Base-by-base conservation (phyloP, 75 land plant genomes). In the Azolla pinnata region DNA sequence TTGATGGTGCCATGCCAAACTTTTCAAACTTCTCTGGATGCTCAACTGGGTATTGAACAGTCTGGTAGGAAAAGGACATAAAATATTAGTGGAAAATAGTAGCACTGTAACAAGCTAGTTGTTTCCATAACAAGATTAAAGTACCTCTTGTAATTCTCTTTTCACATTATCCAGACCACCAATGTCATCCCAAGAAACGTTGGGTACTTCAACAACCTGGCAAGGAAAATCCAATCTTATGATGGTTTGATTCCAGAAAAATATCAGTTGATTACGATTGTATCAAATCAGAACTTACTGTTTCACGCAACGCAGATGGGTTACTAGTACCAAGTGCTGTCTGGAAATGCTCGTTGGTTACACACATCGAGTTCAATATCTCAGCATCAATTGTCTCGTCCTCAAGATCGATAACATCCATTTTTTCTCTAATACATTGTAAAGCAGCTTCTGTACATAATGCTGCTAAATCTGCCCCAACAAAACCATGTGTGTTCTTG, bases 21-120 rank as follows among this genome's bases (percentile, higher is more conserved):
- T 66, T 66, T 46, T 66, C 67, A 56, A 66, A 66, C 62, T 66
- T 66, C 61, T 66, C 67, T 4, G 67, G 67, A 56, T 66, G 67
- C 62, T 66, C 67, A 19, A 66, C 67, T 18, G 67, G 67, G 25
- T 66, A 66, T 66, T 66, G 67, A 4, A 66, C 67, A 1, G 67
- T 66, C 67, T 66, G 64, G 4, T 10, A 16, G 2, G 34, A 2
- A 7, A 27, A 44, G 32, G 23, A 44, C 5, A 47, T 29, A 26
- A 33, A 9, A 25, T 24, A 9, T 38, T 38, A 38, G 42, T 38
- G 42, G 14, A 38, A 38, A 14, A 38, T 14, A 38, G 42, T 14
- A 38, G 25, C n/a, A 26, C 5, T 14, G 10, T 24, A 14, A 29
- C 25, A 9, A 20, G 10, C 5, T 56, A 24, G n/a, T 27, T 14